Percentiles rank a stretch among this genome's conserved stretches.
Evolutionary conservation across 805 yeast species (phyloP).

Genomic region (Kodamaea fukazawae): DNA sequence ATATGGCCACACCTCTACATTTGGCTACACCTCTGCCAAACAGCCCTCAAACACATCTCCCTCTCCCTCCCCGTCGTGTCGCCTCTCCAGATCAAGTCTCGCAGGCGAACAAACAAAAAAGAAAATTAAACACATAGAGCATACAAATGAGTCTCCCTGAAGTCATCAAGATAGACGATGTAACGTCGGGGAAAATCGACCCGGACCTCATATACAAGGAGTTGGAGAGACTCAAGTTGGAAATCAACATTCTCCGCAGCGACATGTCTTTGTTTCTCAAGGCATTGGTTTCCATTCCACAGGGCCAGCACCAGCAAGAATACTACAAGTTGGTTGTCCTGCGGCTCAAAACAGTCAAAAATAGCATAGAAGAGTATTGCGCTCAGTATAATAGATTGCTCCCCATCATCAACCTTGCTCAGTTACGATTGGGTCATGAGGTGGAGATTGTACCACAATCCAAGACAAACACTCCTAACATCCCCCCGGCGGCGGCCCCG

Average conservation of each 20-base stretch:
- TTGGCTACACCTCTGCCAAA: no score
- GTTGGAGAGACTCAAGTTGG: slow-evolving; percentile 39
- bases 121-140: background rate
- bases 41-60: no score
- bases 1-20: no score
- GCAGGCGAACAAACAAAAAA: background rate
- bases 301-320: slow-evolving; percentile 33
- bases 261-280: slow-evolving; percentile 39
- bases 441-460: slow-evolving; percentile 43
- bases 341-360: slow-evolving; percentile 36
- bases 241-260: slow-evolving; percentile 40
- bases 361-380: slow-evolving; percentile 42
- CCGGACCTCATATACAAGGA: slow-evolving; percentile 43
- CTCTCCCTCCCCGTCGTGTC: no score
- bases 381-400: slow-evolving; percentile 43
- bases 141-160: slow-evolving; percentile 31
- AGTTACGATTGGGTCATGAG: slow-evolving; percentile 48
- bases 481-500: background rate
- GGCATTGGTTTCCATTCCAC: slow-evolving; percentile 34
- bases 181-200: slow-evolving; percentile 41
- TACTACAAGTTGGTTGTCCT: slow-evolving; percentile 36
- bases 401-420: slow-evolving; percentile 51
- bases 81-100: no score
- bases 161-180: slow-evolving; percentile 40
- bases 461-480: slow-evolving; percentile 4